A percentile compares a stretch with the other conserved stretches of the same genome.
phyloP scores from a whole-genome alignment of 2,329 filamentous ascomycete genomes.

The Fusarium cicatricum region DNA sequence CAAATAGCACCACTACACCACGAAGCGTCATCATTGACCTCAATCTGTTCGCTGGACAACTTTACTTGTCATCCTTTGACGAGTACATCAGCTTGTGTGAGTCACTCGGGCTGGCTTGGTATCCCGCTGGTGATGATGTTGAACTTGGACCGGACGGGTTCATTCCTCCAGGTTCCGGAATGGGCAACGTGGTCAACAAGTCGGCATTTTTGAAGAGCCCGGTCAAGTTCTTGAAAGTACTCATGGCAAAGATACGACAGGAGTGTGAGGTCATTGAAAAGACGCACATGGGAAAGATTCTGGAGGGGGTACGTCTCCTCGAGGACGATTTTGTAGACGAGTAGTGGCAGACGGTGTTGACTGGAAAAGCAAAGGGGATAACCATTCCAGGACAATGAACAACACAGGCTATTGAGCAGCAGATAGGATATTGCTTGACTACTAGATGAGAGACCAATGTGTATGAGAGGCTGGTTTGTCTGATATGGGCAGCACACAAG shows the following conservation, averaged over 20 bases:
- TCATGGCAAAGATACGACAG: conserved; percentile 49
- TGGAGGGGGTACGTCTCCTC: conserved; percentile 44
- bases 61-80: conserved; percentile 64
- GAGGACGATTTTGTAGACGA: conserved; percentile 29
- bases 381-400: too few species aligned
- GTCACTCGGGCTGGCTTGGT: conserved; percentile 58
- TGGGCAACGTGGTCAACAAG: conserved; percentile 14
- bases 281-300: conserved; percentile 52
- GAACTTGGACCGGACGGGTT: conserved; percentile 45
- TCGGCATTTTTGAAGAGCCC: conserved; percentile 46
- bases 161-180: conserved; percentile 30
- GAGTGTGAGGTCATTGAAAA: conserved; percentile 50
- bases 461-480: too few species aligned
- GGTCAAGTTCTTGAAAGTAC: conserved; percentile 47
- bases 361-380: too few species aligned
- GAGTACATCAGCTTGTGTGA: conserved; percentile 64
- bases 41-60: conserved; percentile 73
- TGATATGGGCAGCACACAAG: too few species aligned
- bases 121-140: conserved; percentile 32
- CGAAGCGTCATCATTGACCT: conserved; percentile 56
- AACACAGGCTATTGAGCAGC: too few species aligned
- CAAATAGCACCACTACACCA: background rate
- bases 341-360: too few species aligned
- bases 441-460: too few species aligned
- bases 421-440: too few species aligned